Conservation (phyloP, 2,329 filamentous ascomycete species). For the Gaeumannomyces tritici region DNA sequence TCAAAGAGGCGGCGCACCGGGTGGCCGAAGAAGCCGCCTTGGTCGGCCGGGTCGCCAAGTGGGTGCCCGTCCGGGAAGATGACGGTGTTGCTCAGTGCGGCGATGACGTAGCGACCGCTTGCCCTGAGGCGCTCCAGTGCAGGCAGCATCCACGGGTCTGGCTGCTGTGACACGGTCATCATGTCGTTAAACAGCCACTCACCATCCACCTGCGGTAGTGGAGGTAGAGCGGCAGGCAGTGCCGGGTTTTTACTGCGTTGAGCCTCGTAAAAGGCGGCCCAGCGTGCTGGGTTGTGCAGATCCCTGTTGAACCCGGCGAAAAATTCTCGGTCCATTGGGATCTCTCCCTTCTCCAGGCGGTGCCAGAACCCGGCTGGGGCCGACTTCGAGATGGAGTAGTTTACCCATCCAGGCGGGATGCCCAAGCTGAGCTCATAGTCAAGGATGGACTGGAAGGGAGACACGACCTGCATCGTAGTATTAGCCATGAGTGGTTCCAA, state of each 20-base stretch:
- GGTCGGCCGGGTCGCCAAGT: slow-evolving; percentile 34
- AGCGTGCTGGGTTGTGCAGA: slow-evolving; percentile 55
- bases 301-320: slow-evolving; percentile 69
- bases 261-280: slow-evolving; percentile 53
- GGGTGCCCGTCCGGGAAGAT: slow-evolving; percentile 70
- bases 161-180: slow-evolving; percentile 63
- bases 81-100: slow-evolving; percentile 82
- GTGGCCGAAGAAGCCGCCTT: slow-evolving; percentile 27
- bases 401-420: slow-evolving; percentile 85
- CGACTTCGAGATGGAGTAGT: slow-evolving; percentile 74
- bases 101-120: slow-evolving; percentile 60
- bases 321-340: slow-evolving; percentile 64
- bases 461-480: slow-evolving; percentile 55
- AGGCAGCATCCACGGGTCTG: slow-evolving; percentile 84
- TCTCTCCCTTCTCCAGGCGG: slow-evolving; percentile 73
- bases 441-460: slow-evolving; percentile 86
- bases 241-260: slow-evolving; percentile 31
- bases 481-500: slow-evolving; percentile 6
- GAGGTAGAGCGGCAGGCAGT: slow-evolving; percentile 37
- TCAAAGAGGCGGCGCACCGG: slow-evolving; percentile 66
- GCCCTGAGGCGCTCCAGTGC: slow-evolving; percentile 61
- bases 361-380: slow-evolving; percentile 81
- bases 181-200: slow-evolving; percentile 81
- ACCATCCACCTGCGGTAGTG: slow-evolving; percentile 64
- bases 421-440: slow-evolving; percentile 71